Base-by-base conservation (phyloP, 768 basidiomycete species). In the Leccinum ochraceum region DNA sequence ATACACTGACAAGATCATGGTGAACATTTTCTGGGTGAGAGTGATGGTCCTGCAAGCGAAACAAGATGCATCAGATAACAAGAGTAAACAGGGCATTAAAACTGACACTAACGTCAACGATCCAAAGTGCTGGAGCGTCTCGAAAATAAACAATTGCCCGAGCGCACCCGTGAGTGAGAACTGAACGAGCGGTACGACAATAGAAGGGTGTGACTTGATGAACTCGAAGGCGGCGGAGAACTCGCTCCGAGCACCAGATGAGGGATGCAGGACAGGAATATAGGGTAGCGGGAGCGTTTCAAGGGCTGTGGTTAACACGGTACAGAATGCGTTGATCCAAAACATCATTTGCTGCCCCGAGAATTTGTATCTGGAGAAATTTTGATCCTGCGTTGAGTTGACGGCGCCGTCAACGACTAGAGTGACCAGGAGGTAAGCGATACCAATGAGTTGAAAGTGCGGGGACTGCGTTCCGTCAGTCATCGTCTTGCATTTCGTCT, bases 321-420 rank as follows among this genome's bases (percentile, higher is more conserved):
- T 92, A 76, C 90, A 89, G 78, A 95, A 89, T 28, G 90, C 66
- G 71, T 95, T 96, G 76, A 99, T 96, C 86, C 87, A 96, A 73
- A 98, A 88, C 97, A 99, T 98, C 95, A 99, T 98, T 71, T 99
- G 97, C 74, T 97, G 95, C 10, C 97, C 97, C 3, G 84, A 79
- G 49, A 86, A 80, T 22, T 84, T 84, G 76, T 90, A 86, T 13
- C 82, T 79, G 26, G 86, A 79, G 76, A 99, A 98, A 62, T 98
- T 89, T 76, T 98, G 92, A 74, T 99, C 97, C 74, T 99, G 97
- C 2, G 95, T 96, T 10, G 93, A 92, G 78, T 98, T 98, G 61
- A 89, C 89, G 30, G 92, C 87, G 22, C 97, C 97, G 73, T 99
- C 97, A 56, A 99, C 82, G 34, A 89, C 77, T 24, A 99, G 84